A percentile compares a stretch with the other conserved stretches of the same genome.
Conservation (phyloP, 1,139 yeast species). For the Geotrichum carabidarum region DNA sequence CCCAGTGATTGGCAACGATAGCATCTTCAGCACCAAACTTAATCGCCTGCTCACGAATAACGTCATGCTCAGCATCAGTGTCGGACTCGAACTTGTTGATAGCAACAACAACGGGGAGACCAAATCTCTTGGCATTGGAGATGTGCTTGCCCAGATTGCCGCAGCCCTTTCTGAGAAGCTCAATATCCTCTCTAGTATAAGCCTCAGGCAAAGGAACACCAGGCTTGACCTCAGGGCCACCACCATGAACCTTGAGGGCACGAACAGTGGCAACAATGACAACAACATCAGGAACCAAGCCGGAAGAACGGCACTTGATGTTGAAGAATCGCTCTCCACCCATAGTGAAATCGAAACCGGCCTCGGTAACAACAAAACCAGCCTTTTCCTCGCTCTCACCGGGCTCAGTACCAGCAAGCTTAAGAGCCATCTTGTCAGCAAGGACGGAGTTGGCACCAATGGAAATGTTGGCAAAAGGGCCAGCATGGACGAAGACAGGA, state of each 20-base stretch:
- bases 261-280: conserved; percentile 96
- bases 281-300: conserved; percentile 83
- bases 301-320: conserved; percentile 92
- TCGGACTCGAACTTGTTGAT: conserved; percentile 89
- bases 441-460: conserved; percentile 94
- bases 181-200: conserved; percentile 81
- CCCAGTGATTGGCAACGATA: conserved; percentile 95
- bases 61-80: conserved; percentile 74
- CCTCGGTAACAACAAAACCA: conserved; percentile 94
- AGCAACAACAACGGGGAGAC: conserved; percentile 93
- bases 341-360: conserved; percentile 98
- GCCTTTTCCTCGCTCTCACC: conserved; percentile 54
- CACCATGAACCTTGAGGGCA: conserved; percentile 96
- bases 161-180: conserved; percentile 77
- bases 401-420: conserved; percentile 73
- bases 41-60: conserved; percentile 75
- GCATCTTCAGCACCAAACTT: conserved; percentile 96
- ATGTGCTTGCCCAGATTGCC: conserved; percentile 90
- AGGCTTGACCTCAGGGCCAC: conserved; percentile 96
- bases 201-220: conserved; percentile 87
- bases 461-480: conserved; percentile 96
- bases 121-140: conserved; percentile 76
- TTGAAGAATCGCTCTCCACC: conserved; percentile 98
- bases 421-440: conserved; percentile 93
- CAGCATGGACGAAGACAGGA: conserved; percentile 97